Evolutionary conservation across 179 eudicot species (phyloP), one percentile per base, ranked within the genome.

Genomic region (Gypsophila paniculata): DNA sequence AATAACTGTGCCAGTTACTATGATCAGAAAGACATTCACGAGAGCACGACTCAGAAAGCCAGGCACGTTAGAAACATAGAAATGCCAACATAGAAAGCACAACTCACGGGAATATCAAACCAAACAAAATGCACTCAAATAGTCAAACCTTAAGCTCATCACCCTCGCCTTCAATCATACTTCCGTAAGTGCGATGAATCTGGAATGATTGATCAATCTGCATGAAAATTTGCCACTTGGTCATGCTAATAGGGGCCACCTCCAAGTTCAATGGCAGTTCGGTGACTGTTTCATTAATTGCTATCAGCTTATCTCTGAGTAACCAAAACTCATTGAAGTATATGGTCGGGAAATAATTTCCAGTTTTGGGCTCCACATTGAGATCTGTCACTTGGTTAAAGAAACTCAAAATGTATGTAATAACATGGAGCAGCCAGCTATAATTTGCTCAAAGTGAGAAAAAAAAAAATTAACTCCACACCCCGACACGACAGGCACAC

Each of bases 161-260:
- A 77, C 93, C 90, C 82, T 95, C 99, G 46, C 99, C 99, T 59
- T 95, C 99, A 73, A 92, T 79, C 99, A 95, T 95, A 85, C 99
- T 95, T 78, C 99, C 99, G 77, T 95, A 95, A 75, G 77, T 86
- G 79, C 93, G 94, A 42, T 95, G 99, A 74, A 95, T 81, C 82
- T 95, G 97, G 79, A 95, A 95, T 57, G 99, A 95, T 65, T 95
- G 96, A 52, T 95, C 99, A 76, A 95, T 90, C 88, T 95, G 99
- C 81, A 86, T 72, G 80, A 87, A 95, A 64, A 95, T 63, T 70
- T 95, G 99, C 99, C 99, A 95, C 84, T 92, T 95, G 65, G 96
- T 95, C 99, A 90, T 90, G 91, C 98, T 95, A 74, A 95, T 87
- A 71, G 93, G 99, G 53, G 82, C 90, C 81, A 95, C 92, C 78